Percentiles rank a stretch among this genome's conserved stretches.
phyloP scores from a whole-genome alignment of 2,329 filamentous ascomycete genomes.

The Apiospora hydei region DNA sequence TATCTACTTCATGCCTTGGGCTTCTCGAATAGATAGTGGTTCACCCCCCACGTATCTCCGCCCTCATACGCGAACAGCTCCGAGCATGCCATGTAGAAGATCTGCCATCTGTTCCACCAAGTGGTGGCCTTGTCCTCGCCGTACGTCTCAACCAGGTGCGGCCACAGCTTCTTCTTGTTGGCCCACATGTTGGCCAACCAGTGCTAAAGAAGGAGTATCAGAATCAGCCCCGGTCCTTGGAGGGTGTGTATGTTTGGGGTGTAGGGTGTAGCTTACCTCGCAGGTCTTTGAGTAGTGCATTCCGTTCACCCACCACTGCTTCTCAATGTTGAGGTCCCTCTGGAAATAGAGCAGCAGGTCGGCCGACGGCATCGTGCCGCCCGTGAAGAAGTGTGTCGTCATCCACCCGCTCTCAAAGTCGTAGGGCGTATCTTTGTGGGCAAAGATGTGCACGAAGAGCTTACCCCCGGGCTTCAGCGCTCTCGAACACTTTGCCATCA shows the following conservation, averaged over 20 bases:
- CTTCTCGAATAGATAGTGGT: conserved; percentile 73
- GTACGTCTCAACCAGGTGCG: conserved; percentile 70
- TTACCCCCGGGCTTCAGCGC: conserved; percentile 69
- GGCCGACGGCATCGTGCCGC: conserved; percentile 74
- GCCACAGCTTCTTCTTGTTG: conserved; percentile 68
- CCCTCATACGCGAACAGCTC: conserved; percentile 72
- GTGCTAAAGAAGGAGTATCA: conserved; percentile 47
- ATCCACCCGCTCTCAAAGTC: conserved; percentile 78
- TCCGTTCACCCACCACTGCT: conserved; percentile 77
- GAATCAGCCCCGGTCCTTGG: background rate
- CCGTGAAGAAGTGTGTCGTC: conserved; percentile 76
- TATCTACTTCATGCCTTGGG: conserved; percentile 27
- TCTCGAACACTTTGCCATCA: conserved; percentile 68
- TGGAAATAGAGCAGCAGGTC: conserved; percentile 74
- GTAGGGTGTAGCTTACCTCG: conserved; percentile 54
- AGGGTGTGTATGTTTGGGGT: background rate
- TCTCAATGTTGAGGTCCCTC: conserved; percentile 62
- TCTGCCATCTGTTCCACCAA: conserved; percentile 76
- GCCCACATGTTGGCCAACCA: conserved; percentile 68
- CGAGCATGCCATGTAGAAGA: conserved; percentile 76
- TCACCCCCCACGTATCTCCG: conserved; percentile 73
- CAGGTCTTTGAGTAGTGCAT: conserved; percentile 74
- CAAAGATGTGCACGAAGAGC: conserved; percentile 74
- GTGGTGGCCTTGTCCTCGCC: conserved; percentile 63
- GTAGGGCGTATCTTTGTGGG: conserved; percentile 70